Percentiles rank a stretch among this genome's conserved stretches.
These are phyloP conservation scores for Proliferodiscus dingleyae DNA, from an alignment of 2,329 filamentous ascomycete genomes.

Conservation along the genomic window DNA sequence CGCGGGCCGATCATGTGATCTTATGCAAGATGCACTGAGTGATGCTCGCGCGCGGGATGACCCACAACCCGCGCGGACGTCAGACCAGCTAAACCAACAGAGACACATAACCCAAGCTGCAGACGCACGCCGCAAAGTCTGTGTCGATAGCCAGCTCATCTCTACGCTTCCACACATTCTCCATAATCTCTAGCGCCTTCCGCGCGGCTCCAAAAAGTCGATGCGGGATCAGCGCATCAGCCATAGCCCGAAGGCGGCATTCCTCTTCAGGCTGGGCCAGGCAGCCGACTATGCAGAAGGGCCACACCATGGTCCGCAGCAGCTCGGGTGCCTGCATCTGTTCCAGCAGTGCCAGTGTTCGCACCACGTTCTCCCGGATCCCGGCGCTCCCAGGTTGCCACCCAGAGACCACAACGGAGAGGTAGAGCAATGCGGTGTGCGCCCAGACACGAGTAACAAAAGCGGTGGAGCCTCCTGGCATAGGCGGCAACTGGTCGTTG, in stretches of 20 bases:
- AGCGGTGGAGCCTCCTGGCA: background rate
- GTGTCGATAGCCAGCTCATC: constrained; percentile 6
- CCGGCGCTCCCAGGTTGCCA: constrained; percentile 18
- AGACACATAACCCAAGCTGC: background rate
- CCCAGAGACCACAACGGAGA: constrained; percentile 19
- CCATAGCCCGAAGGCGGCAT: constrained; percentile 17
- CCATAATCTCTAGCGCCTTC: constrained; percentile 25
- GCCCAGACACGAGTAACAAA: constrained; percentile 14
- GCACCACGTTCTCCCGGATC: constrained; percentile 15
- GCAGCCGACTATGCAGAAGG: constrained; percentile 23
- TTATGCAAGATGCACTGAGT: too few species aligned
- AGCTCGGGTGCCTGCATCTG: constrained; percentile 16
- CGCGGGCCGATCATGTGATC: too few species aligned
- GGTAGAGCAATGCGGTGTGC: constrained; percentile 20
- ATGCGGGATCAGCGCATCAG: constrained; percentile 15
- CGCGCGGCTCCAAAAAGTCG: constrained; percentile 31
- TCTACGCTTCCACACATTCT: constrained; percentile 19
- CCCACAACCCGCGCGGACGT: background rate
- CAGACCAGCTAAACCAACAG: background rate
- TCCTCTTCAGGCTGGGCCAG: constrained; percentile 18
- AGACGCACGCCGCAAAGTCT: constrained; percentile 1
- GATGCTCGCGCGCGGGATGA: background rate
- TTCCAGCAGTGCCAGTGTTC: constrained; percentile 14
- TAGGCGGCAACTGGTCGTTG: background rate
- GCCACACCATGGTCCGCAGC: constrained; percentile 22